Evolutionary conservation across 768 basidiomycete species (phyloP), one percentile per base, ranked within the genome.

Genomic region (Suillus tomentosus): DNA sequence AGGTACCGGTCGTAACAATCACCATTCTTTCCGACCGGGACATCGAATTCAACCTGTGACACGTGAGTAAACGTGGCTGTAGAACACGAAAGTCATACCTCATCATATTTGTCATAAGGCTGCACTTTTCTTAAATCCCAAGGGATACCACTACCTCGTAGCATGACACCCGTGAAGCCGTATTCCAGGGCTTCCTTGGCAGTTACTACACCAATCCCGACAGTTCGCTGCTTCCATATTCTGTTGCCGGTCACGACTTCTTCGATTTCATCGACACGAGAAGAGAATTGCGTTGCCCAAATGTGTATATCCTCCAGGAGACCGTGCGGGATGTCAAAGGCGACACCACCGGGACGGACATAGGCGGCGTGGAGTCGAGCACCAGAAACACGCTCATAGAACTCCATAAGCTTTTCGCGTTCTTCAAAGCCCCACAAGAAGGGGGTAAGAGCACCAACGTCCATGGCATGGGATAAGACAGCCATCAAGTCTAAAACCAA

Each of bases 371-470:
- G 96, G 71, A 99, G 84, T 62, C 96, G 95, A 5, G 96, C 96
- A 68, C 96, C 96, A 10, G 96, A 98, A 47, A 99, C 96, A 63
- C 96, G 95, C 79, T 99, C 96, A 77, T 99, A 99, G 79, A 99
- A 99, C 75, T 99, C 96, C 96, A 99, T 99, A 67, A 99, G 87
- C 82, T 99, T 99, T 81, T 99, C 96, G 62, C 96, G 94, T 78
- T 99, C 96, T 79, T 99, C 96, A 83, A 99, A 99, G 70, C 96
- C 96, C 95, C 96, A 99, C 37, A 99, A 82, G 89, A 98, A 99
- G 43, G 96, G 96, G 2, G 96, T 99, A 11, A 99, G 86, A 64
- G 94, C 96, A 75, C 96, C 96, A 67, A 99, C 96, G 72, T 99
- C 95, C 92, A 95, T 95, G 60, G 92, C 90, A 77, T 96, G 94